These are phyloP conservation scores for Salix koriyanagi DNA, from an alignment of 345 rosid genomes.

Conservation along the genomic window DNA sequence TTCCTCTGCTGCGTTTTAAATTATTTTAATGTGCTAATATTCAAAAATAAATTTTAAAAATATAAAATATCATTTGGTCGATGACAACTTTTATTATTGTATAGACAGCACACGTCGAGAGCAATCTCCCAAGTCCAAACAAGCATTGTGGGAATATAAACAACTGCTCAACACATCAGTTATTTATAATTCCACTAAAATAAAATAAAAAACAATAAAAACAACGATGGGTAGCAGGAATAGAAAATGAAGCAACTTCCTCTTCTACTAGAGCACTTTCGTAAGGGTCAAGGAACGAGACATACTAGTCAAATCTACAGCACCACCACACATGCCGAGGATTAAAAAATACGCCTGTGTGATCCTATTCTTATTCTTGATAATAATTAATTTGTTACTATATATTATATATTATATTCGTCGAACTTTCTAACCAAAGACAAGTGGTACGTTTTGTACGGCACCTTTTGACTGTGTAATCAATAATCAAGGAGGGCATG, in stretches of 20 bases:
- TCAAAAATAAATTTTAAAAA: too few species aligned
- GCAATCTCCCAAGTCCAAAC: not conserved
- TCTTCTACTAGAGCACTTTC: not conserved
- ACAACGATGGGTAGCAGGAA: too few species aligned
- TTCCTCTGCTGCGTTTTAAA: too few species aligned
- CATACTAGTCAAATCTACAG: not conserved
- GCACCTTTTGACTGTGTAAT: not conserved
- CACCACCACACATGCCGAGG: not conserved
- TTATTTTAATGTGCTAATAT: too few species aligned
- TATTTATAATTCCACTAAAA: too few species aligned
- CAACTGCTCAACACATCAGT: too few species aligned
- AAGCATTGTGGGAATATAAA: too few species aligned
- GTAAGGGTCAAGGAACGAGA: not conserved
- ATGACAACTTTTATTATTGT: too few species aligned
- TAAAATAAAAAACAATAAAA: too few species aligned
- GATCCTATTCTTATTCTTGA: not conserved
- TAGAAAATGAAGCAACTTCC: too few species aligned
- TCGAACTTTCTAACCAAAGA: not conserved
- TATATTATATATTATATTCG: too few species aligned
- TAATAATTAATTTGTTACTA: not conserved
- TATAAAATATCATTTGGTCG: too few species aligned
- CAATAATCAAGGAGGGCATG: not conserved
- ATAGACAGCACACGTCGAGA: not conserved
- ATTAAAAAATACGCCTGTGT: not conserved
- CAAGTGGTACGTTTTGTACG: not conserved